A percentile compares a stretch with the other conserved stretches of the same genome.
Evolutionary conservation across 2,329 filamentous ascomycete genomes (phyloP).

Genomic region (Metarhizium rileyi): DNA sequence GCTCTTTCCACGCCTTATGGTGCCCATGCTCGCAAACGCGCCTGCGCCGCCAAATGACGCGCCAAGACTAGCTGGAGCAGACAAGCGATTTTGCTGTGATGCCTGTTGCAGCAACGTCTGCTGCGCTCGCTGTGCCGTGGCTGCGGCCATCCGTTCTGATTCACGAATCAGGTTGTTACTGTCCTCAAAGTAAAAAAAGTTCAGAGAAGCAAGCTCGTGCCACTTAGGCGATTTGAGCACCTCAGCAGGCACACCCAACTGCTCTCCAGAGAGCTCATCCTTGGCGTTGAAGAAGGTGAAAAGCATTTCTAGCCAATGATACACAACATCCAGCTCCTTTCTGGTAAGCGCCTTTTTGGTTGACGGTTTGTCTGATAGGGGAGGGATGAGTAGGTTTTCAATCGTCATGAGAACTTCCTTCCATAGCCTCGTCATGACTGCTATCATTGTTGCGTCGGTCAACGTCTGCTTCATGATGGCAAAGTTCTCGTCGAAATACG

Average conservation of each 20-base stretch:
- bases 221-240: constrained; percentile 96
- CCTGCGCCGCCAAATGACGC: constrained; percentile 24
- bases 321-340: constrained; percentile 88
- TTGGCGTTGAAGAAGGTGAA: constrained; percentile 92
- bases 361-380: constrained; percentile 88
- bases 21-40: constrained; percentile 56
- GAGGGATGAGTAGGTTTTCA: constrained; percentile 82
- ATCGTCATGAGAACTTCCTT: constrained; percentile 93
- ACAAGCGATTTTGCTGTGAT: constrained; percentile 53
- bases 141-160: constrained; percentile 91
- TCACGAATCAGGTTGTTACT: constrained; percentile 87
- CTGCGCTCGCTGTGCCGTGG: constrained; percentile 66
- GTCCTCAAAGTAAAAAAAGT: constrained; percentile 97
- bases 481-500: constrained; percentile 98
- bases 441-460: constrained; percentile 91
- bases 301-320: constrained; percentile 83
- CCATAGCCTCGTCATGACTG: constrained; percentile 96
- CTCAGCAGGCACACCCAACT: constrained; percentile 79
- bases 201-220: constrained; percentile 89
- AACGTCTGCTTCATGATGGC: constrained; percentile 97
- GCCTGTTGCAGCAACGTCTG: constrained; percentile 48
- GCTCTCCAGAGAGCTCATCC: constrained; percentile 71
- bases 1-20: constrained; percentile 58
- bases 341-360: constrained; percentile 73
- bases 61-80: constrained; percentile 47